These are phyloP conservation scores for Ophiostoma quercus DNA, from an alignment of 2,329 filamentous ascomycete species.

Conservation along the genomic window DNA sequence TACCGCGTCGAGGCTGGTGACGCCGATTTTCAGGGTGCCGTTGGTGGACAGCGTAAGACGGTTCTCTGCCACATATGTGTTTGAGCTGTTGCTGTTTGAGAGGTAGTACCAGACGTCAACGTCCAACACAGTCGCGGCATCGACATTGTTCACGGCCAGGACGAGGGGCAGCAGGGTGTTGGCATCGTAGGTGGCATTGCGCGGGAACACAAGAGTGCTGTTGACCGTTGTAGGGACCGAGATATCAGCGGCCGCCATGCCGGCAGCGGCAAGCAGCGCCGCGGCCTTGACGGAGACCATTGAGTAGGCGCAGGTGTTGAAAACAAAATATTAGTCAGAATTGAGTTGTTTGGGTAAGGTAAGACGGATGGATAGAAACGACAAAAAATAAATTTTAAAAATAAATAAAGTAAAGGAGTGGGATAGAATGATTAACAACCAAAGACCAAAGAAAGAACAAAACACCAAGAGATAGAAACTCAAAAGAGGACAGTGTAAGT, in stretches of 20 bases:
- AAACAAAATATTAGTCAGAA: not conserved
- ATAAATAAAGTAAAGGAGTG: not conserved
- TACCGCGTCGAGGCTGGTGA: not conserved
- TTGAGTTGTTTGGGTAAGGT: not conserved
- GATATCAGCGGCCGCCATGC: not conserved
- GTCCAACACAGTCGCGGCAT: not conserved
- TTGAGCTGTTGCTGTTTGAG: not conserved
- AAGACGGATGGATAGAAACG: not conserved
- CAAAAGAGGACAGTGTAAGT: not conserved
- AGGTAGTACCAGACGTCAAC: not conserved
- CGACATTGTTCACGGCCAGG: not conserved
- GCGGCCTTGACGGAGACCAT: not conserved
- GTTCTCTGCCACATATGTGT: not conserved
- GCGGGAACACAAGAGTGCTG: not conserved
- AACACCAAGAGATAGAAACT: not conserved
- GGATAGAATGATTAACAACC: not conserved
- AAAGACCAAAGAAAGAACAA: not conserved
- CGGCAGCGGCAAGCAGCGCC: slow-evolving; percentile 4
- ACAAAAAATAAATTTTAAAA: not conserved
- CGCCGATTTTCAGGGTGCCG: not conserved
- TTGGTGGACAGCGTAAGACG: not conserved
- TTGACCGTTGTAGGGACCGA: not conserved
- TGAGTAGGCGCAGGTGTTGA: not conserved
- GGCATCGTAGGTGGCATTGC: not conserved
- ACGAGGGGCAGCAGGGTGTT: not conserved